These are phyloP conservation scores for Zoysia pacifica DNA, from an alignment of 176 grass and related monocot species.

Conservation along the genomic window DNA sequence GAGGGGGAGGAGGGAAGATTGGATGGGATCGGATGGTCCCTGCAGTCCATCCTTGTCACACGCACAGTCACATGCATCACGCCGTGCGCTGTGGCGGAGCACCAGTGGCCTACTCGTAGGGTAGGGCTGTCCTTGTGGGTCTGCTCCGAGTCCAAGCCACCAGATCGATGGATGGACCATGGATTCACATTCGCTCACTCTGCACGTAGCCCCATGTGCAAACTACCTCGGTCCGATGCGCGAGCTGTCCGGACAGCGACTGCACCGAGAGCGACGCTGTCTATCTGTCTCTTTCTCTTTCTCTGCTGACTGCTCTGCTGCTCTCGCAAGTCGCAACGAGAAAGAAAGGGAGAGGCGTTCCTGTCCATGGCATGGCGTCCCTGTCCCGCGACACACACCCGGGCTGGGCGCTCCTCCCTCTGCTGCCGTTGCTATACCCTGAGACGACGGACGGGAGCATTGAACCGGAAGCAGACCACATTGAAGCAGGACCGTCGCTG, in stretches of 20 bases:
- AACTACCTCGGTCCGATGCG: not conserved
- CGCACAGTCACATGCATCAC: too few species aligned
- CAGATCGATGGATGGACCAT: not conserved
- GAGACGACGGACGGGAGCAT: not conserved
- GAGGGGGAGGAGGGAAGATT: not conserved
- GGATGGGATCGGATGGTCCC: not conserved
- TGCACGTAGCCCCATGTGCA: conserved; percentile 3
- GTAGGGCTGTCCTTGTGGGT: not conserved
- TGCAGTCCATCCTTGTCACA: not conserved
- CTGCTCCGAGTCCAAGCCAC: too few species aligned
- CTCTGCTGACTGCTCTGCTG: too few species aligned
- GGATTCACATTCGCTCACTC: not conserved
- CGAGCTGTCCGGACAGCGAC: not conserved
- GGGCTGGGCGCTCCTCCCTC: not conserved
- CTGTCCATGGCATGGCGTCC: not conserved
- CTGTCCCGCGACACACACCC: too few species aligned
- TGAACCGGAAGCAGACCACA: not conserved
- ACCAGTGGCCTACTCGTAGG: too few species aligned
- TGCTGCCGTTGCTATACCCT: not conserved
- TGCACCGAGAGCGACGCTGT: not conserved
- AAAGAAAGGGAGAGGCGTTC: not conserved
- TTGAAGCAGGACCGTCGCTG: not conserved
- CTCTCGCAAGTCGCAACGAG: too few species aligned
- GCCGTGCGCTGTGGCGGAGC: too few species aligned
- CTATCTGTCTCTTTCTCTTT: not conserved